phyloP scores from a whole-genome alignment of 768 basidiomycete species.

The Amanita rimosa region DNA sequence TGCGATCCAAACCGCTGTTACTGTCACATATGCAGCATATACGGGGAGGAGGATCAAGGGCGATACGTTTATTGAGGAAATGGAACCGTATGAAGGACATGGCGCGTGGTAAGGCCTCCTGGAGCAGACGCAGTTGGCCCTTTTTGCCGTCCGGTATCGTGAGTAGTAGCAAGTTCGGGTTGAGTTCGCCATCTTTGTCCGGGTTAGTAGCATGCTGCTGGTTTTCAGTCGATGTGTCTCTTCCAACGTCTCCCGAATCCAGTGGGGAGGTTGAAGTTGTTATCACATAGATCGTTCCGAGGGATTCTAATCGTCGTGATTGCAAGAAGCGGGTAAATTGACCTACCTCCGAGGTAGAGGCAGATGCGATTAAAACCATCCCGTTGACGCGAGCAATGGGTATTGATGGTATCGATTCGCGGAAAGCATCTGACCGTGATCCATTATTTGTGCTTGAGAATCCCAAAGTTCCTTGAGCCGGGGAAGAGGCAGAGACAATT shows the following conservation, averaged over 20 bases:
- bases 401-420: background rate
- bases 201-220: too few species aligned
- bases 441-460: background rate
- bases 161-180: background rate
- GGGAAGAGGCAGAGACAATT: background rate
- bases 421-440: background rate
- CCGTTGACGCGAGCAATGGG: background rate
- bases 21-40: conserved; percentile 37
- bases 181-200: background rate
- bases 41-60: background rate
- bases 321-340: background rate
- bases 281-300: background rate
- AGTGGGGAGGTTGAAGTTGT: background rate
- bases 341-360: background rate
- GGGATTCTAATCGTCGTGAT: background rate
- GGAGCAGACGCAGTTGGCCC: conserved; percentile 1
- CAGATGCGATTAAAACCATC: background rate
- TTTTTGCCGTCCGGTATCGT: conserved; percentile 1
- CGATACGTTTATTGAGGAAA: conserved; percentile 19
- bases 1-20: conserved; percentile 13
- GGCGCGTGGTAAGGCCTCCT: conserved; percentile 28
- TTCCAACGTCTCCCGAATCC: background rate
- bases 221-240: too few species aligned
- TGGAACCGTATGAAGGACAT: conserved; percentile 28
- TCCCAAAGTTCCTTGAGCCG: background rate